phyloP scores from a whole-genome alignment of 305 asterid species.

The Andrographis paniculata region DNA sequence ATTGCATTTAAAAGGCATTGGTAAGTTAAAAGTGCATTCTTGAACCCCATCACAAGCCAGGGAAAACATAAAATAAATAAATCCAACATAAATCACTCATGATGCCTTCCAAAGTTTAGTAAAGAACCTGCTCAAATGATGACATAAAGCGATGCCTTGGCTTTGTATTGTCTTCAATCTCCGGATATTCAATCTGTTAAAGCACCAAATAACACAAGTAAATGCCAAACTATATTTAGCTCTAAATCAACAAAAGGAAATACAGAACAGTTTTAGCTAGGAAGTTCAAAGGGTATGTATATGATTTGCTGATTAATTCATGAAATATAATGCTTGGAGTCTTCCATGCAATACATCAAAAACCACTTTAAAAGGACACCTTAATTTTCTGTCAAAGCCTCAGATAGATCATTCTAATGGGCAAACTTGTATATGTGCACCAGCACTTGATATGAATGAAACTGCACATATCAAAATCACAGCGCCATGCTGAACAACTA shows the following conservation, averaged over 20 bases:
- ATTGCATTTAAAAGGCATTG: conserved; percentile 1
- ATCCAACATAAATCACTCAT: too few species aligned
- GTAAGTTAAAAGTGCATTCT: conserved; percentile 6
- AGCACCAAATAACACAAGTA: conserved; percentile 14
- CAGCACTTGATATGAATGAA: conserved; percentile 1
- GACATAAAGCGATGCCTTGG: conserved; percentile 99
- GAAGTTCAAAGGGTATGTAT: neutral
- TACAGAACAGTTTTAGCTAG: conserved; percentile 4
- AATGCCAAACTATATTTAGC: too few species aligned
- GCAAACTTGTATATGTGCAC: neutral
- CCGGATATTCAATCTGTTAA: conserved; percentile 78
- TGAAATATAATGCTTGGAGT: neutral
- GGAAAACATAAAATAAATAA: conserved; percentile 10
- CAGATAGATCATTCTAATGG: neutral
- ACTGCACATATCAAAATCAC: neutral
- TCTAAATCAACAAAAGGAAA: neutral
- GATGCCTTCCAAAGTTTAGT: too few species aligned
- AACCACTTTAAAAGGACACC: neutral
- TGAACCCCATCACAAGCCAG: neutral
- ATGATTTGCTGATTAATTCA: conserved; percentile 1
- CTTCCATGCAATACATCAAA: conserved; percentile 6
- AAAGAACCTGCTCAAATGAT: conserved; percentile 82
- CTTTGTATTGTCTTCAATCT: conserved; percentile 87
- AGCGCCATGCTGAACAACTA: too few species aligned
- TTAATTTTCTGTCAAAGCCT: neutral